Evolutionary conservation across 495 filamentous ascomycete genomes (phyloP).

Genomic region (Lepraria neglecta): DNA sequence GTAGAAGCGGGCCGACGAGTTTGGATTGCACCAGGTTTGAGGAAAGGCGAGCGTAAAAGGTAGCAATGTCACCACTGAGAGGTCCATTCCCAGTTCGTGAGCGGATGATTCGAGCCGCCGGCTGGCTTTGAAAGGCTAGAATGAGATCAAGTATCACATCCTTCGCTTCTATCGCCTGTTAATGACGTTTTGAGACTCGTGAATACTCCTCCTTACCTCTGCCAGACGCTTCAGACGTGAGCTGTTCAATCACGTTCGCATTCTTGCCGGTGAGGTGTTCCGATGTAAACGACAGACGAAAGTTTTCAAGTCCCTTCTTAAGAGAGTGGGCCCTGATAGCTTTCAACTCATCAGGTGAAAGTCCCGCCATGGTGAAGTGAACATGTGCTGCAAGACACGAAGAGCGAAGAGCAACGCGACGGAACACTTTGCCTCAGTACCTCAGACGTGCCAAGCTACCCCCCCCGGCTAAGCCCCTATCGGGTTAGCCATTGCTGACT

Average conservation of each 20-base stretch:
- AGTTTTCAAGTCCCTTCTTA: slow-evolving; percentile 33
- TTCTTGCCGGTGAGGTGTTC: slow-evolving; percentile 26
- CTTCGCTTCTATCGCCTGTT: slow-evolving; percentile 19
- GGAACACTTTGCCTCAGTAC: no score
- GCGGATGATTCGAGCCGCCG: slow-evolving; percentile 25
- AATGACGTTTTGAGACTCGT: not conserved
- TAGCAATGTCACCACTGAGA: no score
- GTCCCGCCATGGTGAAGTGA: slow-evolving; percentile 17
- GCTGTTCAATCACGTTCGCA: slow-evolving; percentile 24
- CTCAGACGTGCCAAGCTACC: no score
- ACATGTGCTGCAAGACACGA: no score
- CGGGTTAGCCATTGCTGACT: no score
- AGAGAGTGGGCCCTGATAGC: slow-evolving; percentile 34
- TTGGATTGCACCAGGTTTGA: no score
- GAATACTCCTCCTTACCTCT: slow-evolving; percentile 9
- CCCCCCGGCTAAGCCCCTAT: no score
- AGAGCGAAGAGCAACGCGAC: no score
- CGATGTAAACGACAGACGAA: slow-evolving; percentile 32
- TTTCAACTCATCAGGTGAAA: slow-evolving; percentile 15
- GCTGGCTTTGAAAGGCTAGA: slow-evolving; percentile 29
- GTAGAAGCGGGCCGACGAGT: no score
- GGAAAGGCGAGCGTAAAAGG: no score
- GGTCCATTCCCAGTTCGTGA: slow-evolving; percentile 17
- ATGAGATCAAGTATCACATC: slow-evolving; percentile 26
- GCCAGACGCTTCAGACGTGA: slow-evolving; percentile 20